phyloP scores from a whole-genome alignment of 2,329 filamentous ascomycete genomes.

The Akanthomyces dipterigenus region DNA sequence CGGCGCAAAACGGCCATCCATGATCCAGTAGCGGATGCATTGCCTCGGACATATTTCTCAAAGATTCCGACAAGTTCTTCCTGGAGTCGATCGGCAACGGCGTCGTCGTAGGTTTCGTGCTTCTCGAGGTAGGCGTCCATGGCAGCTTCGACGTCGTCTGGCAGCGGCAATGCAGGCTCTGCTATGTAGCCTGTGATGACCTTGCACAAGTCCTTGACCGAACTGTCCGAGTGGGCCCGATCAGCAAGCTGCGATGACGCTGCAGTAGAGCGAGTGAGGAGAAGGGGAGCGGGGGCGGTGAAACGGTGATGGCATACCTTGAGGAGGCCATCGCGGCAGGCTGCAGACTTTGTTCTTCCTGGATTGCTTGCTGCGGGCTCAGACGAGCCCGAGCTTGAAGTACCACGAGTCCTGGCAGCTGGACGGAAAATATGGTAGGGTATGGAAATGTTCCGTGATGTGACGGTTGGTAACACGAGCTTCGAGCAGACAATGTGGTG shows the following conservation, averaged over 20 bases:
- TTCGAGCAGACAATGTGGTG: slow-evolving; percentile 1
- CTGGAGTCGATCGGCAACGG: slow-evolving; percentile 62
- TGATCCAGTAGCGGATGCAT: slow-evolving; percentile 50
- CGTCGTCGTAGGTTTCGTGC: slow-evolving; percentile 61
- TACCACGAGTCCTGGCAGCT: not conserved
- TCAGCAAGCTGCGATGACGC: slow-evolving; percentile 15
- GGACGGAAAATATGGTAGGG: not conserved
- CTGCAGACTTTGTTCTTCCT: slow-evolving; percentile 11
- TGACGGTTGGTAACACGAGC: not conserved
- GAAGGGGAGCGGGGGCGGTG: not conserved
- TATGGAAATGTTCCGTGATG: slow-evolving; percentile 6
- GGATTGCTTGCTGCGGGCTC: slow-evolving; percentile 12
- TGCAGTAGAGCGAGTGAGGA: not conserved
- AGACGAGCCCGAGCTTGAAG: slow-evolving; percentile 10
- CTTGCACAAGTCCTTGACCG: slow-evolving; percentile 56
- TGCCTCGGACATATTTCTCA: slow-evolving; percentile 54
- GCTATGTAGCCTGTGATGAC: slow-evolving; percentile 44
- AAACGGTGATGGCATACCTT: slow-evolving; percentile 5
- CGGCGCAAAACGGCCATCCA: slow-evolving; percentile 63
- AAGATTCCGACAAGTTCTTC: slow-evolving; percentile 65
- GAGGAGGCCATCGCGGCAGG: slow-evolving; percentile 10
- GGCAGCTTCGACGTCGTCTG: slow-evolving; percentile 54
- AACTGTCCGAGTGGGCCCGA: slow-evolving; percentile 21
- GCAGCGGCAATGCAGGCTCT: slow-evolving; percentile 53
- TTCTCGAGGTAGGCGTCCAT: slow-evolving; percentile 63